Conservation (phyloP, 2,329 filamentous ascomycete genomes). For the Aureobasidium zeae region DNA sequence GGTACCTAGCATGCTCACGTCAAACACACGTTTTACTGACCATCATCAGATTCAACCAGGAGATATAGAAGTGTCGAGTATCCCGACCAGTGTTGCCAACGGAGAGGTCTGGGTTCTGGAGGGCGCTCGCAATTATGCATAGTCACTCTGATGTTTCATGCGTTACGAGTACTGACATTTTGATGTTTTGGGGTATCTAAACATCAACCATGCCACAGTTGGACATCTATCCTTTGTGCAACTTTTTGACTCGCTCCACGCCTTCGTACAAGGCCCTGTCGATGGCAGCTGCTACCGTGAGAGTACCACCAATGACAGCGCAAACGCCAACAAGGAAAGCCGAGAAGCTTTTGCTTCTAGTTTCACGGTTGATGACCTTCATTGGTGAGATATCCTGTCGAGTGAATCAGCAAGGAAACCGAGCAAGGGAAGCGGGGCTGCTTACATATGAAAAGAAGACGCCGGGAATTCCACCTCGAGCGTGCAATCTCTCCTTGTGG, state of each 20-base stretch:
- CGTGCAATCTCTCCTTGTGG: slow-evolving; percentile 85
- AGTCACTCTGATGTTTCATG: background rate
- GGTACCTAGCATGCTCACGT: slow-evolving; percentile 23
- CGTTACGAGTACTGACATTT: background rate
- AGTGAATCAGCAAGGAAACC: background rate
- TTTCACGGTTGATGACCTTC: slow-evolving; percentile 98
- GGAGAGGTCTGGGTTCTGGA: slow-evolving; percentile 78
- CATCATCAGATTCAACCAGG: slow-evolving; percentile 62
- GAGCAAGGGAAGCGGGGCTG: slow-evolving; percentile 21
- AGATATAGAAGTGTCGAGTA: slow-evolving; percentile 63
- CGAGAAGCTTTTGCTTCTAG: slow-evolving; percentile 76
- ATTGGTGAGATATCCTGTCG: slow-evolving; percentile 89
- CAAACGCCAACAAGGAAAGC: slow-evolving; percentile 91
- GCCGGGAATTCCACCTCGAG: slow-evolving; percentile 83
- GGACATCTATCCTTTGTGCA: slow-evolving; percentile 50
- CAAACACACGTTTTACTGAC: slow-evolving; percentile 6
- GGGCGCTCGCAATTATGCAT: slow-evolving; percentile 47
- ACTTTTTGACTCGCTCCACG: slow-evolving; percentile 72
- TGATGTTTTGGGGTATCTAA: background rate
- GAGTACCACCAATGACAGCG: slow-evolving; percentile 84
- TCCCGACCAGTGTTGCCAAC: slow-evolving; percentile 71
- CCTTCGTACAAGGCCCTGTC: slow-evolving; percentile 91
- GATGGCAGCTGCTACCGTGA: slow-evolving; percentile 89
- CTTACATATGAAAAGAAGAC: slow-evolving; percentile 97
- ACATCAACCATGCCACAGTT: background rate